Evolutionary conservation across 202 grass and related monocot species (phyloP).

Genomic region (Schoenoplectus tabernaemontani): DNA sequence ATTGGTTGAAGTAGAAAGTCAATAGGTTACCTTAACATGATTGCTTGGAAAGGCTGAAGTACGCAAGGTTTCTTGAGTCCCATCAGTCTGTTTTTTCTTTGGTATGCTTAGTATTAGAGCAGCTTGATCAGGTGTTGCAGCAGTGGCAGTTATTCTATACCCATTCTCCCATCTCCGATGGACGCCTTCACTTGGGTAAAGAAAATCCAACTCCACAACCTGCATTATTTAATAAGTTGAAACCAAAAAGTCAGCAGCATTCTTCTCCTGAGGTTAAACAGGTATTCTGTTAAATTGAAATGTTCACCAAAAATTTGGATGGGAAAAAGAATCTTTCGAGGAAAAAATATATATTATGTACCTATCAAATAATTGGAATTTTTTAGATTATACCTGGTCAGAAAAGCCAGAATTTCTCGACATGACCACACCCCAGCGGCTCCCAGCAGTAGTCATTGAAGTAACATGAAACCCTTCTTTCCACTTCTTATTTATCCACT

Average conservation of each 20-base stretch:
- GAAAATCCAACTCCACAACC: conserved; percentile 97
- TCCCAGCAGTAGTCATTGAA: conserved; percentile 91
- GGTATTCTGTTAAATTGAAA: not conserved
- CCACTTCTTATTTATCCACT: conserved; percentile 99
- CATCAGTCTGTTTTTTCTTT: conserved; percentile 71
- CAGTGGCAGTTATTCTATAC: conserved; percentile 89
- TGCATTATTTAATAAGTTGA: conserved; percentile 22
- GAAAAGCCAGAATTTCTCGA: conserved; percentile 88
- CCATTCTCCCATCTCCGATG: conserved; percentile 84
- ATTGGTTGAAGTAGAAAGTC: not conserved
- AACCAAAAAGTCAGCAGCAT: not conserved
- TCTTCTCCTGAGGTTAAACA: not conserved
- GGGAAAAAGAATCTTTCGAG: not conserved
- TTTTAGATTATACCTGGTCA: conserved; percentile 59
- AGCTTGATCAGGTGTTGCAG: conserved; percentile 85
- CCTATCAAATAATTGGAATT: not conserved
- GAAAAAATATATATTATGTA: not conserved
- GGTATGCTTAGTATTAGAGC: conserved; percentile 94
- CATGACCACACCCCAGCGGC: conserved; percentile 93
- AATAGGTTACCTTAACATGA: conserved; percentile 75
- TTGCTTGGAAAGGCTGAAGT: conserved; percentile 94
- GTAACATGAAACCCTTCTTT: conserved; percentile 99
- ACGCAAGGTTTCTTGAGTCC: conserved; percentile 93
- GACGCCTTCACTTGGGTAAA: conserved; percentile 95
- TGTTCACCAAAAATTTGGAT: not conserved